phyloP scores from a whole-genome alignment of 1,284 basidiomycete genomes.

The Sanghuangporus sanghuang region DNA sequence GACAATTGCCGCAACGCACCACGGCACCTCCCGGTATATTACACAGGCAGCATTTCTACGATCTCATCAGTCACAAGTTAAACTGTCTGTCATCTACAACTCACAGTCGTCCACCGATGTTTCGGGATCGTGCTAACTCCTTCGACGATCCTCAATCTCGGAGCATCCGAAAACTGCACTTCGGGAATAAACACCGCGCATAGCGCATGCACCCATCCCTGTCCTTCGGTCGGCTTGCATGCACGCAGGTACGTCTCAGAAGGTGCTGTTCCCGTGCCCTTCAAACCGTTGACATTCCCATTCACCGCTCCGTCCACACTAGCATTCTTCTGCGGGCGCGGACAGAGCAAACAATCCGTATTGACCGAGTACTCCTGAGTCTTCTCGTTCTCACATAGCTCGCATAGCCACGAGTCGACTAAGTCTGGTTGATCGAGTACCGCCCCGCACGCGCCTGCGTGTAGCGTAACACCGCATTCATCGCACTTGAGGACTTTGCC shows the following conservation, averaged over 20 bases:
- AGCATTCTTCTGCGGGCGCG: constrained; percentile 45
- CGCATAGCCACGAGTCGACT: constrained; percentile 76
- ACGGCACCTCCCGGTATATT: constrained; percentile 70
- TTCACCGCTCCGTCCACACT: too few species aligned
- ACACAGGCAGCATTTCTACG: constrained; percentile 61
- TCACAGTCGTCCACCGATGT: constrained; percentile 59
- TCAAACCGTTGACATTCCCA: constrained; percentile 8
- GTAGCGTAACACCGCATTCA: constrained; percentile 70
- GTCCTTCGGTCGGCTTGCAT: constrained; percentile 91
- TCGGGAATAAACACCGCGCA: constrained; percentile 89
- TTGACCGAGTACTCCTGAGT: constrained; percentile 71
- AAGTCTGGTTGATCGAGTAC: constrained; percentile 50
- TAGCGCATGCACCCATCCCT: constrained; percentile 88
- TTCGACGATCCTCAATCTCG: constrained; percentile 73
- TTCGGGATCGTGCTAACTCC: constrained; percentile 75
- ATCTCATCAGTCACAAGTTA: neutral
- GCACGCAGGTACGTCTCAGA: constrained; percentile 74
- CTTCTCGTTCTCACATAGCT: constrained; percentile 79
- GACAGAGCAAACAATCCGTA: constrained; percentile 71
- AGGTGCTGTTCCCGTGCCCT: constrained; percentile 26
- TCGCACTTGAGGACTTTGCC: constrained; percentile 77
- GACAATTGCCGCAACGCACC: constrained; percentile 80
- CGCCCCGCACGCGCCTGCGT: constrained; percentile 74
- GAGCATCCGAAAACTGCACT: constrained; percentile 71
- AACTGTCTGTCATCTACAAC: constrained; percentile 23